Conservation (phyloP, 2,329 filamentous ascomycete genomes). For the Apiospora arundinis region DNA sequence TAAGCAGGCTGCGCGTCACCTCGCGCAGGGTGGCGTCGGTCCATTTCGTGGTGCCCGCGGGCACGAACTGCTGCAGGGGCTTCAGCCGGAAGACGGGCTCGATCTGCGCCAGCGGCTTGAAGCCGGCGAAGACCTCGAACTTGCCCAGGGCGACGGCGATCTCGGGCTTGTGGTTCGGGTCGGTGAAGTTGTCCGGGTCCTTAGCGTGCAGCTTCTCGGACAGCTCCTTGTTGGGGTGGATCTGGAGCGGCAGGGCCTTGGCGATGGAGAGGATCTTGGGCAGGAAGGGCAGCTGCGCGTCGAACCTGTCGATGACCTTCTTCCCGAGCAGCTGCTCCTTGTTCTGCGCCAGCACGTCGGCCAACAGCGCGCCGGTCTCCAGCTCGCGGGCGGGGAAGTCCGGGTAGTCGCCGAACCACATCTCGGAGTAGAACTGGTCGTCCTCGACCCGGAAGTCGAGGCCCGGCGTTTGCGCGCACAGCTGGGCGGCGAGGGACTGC, state of each 20-base stretch:
- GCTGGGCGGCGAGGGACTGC: slow-evolving; percentile 67
- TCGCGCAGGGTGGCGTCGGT: slow-evolving; percentile 63
- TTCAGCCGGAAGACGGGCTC: slow-evolving; percentile 62
- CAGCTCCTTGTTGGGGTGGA: slow-evolving; percentile 75
- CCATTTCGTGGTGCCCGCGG: slow-evolving; percentile 61
- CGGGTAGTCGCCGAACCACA: slow-evolving; percentile 82
- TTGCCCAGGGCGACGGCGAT: slow-evolving; percentile 74
- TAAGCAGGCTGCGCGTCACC: slow-evolving; percentile 61
- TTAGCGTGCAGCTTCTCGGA: slow-evolving; percentile 67
- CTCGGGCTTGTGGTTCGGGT: slow-evolving; percentile 81
- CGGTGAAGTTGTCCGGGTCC: slow-evolving; percentile 70
- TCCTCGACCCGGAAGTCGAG: slow-evolving; percentile 69
- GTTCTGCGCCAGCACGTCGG: slow-evolving; percentile 67
- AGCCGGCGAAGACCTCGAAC: slow-evolving; percentile 80
- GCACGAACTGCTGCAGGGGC: slow-evolving; percentile 61
- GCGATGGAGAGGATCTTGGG: slow-evolving; percentile 79
- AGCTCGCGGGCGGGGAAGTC: slow-evolving; percentile 70
- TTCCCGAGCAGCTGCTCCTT: slow-evolving; percentile 69
- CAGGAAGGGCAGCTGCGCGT: slow-evolving; percentile 71
- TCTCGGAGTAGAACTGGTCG: slow-evolving; percentile 65
- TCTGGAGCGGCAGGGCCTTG: slow-evolving; percentile 76
- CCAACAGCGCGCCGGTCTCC: slow-evolving; percentile 66
- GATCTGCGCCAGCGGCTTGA: slow-evolving; percentile 70
- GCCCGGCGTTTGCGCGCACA: slow-evolving; percentile 70
- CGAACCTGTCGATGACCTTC: slow-evolving; percentile 65